phyloP scores from a whole-genome alignment of 345 rosid species.

The Eucalyptus dawsonii region DNA sequence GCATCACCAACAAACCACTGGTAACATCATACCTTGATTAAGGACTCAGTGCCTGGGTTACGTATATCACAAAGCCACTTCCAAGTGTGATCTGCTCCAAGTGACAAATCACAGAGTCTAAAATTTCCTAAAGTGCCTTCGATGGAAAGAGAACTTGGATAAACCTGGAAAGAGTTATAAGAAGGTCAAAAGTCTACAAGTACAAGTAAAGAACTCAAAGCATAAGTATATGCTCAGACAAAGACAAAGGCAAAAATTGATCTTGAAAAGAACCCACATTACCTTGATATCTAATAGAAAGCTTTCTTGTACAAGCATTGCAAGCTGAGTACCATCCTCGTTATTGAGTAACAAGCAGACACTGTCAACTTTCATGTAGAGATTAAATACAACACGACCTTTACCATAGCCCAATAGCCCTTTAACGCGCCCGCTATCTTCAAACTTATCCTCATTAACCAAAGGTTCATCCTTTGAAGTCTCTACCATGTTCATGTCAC shows the following conservation, averaged over 20 bases:
- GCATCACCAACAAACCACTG: not conserved
- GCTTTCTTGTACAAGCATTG: constrained; percentile 90
- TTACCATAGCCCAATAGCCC: constrained; percentile 94
- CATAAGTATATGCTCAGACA: not conserved
- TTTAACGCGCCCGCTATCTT: constrained; percentile 59
- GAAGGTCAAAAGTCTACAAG: not conserved
- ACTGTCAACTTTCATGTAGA: constrained; percentile 82
- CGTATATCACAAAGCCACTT: constrained; percentile 99
- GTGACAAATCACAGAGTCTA: constrained; percentile 87
- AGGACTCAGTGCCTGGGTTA: constrained; percentile 89
- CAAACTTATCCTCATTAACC: constrained; percentile 48
- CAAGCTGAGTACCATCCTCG: constrained; percentile 97
- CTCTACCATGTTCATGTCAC: constrained; percentile 12
- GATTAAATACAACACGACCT: constrained; percentile 81
- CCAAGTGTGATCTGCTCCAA: constrained; percentile 65
- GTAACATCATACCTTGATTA: constrained; percentile 55
- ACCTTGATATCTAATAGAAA: constrained; percentile 91
- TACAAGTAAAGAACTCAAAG: not conserved
- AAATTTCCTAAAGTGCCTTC: constrained; percentile 95
- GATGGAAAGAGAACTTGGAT: constrained; percentile 82
- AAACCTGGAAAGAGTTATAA: constrained; percentile 34
- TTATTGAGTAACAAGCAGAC: constrained; percentile 86
- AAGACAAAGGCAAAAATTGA: not conserved
- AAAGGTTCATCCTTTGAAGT: constrained; percentile 29
- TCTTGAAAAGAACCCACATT: not conserved